Percentiles rank a stretch among this genome's conserved stretches.
These are phyloP conservation scores for Xylaria palmicola DNA, from an alignment of 495 filamentous ascomycete genomes.

Conservation along the genomic window DNA sequence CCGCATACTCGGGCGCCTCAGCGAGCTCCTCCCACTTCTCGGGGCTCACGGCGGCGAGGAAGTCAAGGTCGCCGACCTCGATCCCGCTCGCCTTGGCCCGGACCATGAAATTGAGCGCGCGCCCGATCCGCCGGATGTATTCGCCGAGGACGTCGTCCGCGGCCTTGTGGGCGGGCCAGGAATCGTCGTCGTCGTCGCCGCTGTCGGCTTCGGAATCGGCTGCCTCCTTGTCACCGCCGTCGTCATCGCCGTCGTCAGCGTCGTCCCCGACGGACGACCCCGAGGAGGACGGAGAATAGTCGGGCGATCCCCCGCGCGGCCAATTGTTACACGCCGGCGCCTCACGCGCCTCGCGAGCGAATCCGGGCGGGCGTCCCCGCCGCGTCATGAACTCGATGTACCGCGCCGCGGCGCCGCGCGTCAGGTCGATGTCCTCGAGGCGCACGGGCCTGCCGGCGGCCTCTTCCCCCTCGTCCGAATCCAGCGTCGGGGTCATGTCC, in stretches of 20 bases:
- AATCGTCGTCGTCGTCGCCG: not conserved
- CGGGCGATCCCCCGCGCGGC: not conserved
- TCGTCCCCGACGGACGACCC: not conserved
- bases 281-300: not conserved
- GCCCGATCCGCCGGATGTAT: not conserved
- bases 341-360: too few species aligned
- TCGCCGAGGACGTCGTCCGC: not conserved
- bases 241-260: not conserved
- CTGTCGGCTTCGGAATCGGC: not conserved
- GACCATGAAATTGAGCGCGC: constrained; percentile 1
- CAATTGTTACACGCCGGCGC: too few species aligned
- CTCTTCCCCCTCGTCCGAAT: too few species aligned
- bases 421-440: not conserved
- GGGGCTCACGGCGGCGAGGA: not conserved
- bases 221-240: too few species aligned
- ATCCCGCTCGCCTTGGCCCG: not conserved
- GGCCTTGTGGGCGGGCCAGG: not conserved
- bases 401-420: not conserved
- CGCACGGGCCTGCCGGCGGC: not conserved
- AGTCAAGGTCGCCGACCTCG: not conserved
- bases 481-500: not conserved
- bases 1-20: not conserved
- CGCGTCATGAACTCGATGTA: not conserved
- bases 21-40: not conserved
- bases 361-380: not conserved